Evolutionary conservation across 305 asterid species (phyloP), one percentile per base, ranked within the genome.

Genomic region (Solanum aculeatissimum): DNA sequence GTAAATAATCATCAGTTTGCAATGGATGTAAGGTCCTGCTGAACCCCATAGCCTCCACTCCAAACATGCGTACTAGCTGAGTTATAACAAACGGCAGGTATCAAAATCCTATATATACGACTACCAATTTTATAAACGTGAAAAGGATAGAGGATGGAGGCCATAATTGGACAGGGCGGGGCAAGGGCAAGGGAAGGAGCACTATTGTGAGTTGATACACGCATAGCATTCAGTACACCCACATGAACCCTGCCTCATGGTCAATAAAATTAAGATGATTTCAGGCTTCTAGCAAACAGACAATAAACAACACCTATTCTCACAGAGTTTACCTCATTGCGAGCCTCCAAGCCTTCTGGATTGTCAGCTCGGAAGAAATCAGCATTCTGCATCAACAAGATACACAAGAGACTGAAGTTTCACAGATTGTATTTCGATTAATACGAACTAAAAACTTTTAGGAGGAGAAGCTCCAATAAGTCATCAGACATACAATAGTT

Each of bases 341-440:
- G 96, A 47, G 99, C 98, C 92, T 97, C 98, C 87, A 95, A 43
- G 88, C 99, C 99, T 90, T 97, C 99, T 42, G 98, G 94, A 88
- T 95, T 97, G 89, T 97, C 99, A 70, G 93, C 98, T 89, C 99
- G 93, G 90, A 97, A 97, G 87, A 97, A 97, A 88, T 97, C 99
- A 85, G 99, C 99, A 62, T 96, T 40, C 98, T 97, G 91, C 90
- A 86, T 82, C 85, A 86, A 87, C 84, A 72, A 91, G 85, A 62
- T 82, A 77, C 65, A 77, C 82, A 77, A 51, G 49, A 51, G 47
- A 77, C 53, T 51, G 82, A 77, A 77, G 82, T 29, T 53, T 13
- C 65, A 77, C 65, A 29, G 47, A 18, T 77, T 16, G 27, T 49
- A 51, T 51, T 77, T 77, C 82, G 27, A 51, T 77, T 77, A 27